These are phyloP conservation scores for Capsicum baccatum DNA, from an alignment of 257 asterid species.

Conservation along the genomic window DNA sequence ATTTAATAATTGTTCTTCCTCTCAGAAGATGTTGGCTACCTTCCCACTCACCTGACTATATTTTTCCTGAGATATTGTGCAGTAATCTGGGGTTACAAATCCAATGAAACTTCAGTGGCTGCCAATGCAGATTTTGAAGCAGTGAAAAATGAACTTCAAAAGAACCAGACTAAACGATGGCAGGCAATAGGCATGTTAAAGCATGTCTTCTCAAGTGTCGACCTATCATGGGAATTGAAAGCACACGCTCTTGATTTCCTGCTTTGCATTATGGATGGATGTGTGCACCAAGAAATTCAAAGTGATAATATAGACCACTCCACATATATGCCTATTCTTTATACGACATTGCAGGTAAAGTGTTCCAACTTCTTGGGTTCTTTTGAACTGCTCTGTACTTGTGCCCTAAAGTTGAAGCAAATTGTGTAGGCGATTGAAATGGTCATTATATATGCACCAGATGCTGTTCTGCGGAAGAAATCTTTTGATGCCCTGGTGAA, in stretches of 20 bases:
- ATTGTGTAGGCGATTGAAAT: slow-evolving; percentile 64
- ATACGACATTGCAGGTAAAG: slow-evolving; percentile 70
- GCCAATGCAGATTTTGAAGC: slow-evolving; percentile 64
- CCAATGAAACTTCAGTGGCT: slow-evolving; percentile 59
- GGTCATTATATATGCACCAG: slow-evolving; percentile 81
- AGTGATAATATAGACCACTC: slow-evolving; percentile 51
- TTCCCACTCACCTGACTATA: slow-evolving; percentile 31
- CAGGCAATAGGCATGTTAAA: slow-evolving; percentile 75
- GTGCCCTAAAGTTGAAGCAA: slow-evolving; percentile 32
- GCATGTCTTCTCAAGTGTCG: slow-evolving; percentile 52
- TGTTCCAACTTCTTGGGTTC: slow-evolving; percentile 32
- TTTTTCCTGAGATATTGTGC: slow-evolving; percentile 37
- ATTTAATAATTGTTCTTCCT: slow-evolving; percentile 24
- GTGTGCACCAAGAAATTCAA: slow-evolving; percentile 36
- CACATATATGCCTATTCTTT: slow-evolving; percentile 54
- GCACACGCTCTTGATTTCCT: slow-evolving; percentile 64
- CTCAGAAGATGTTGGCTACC: slow-evolving; percentile 29
- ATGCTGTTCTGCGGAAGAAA: slow-evolving; percentile 58
- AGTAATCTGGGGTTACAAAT: slow-evolving; percentile 88
- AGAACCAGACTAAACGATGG: slow-evolving; percentile 75
- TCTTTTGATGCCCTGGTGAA: slow-evolving; percentile 70
- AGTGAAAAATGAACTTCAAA: slow-evolving; percentile 63
- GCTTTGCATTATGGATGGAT: slow-evolving; percentile 62
- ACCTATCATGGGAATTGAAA: slow-evolving; percentile 69
- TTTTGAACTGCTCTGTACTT: slow-evolving; percentile 26